phyloP scores from a whole-genome alignment of 257 asterid species.

The Scutellaria galericulata region DNA sequence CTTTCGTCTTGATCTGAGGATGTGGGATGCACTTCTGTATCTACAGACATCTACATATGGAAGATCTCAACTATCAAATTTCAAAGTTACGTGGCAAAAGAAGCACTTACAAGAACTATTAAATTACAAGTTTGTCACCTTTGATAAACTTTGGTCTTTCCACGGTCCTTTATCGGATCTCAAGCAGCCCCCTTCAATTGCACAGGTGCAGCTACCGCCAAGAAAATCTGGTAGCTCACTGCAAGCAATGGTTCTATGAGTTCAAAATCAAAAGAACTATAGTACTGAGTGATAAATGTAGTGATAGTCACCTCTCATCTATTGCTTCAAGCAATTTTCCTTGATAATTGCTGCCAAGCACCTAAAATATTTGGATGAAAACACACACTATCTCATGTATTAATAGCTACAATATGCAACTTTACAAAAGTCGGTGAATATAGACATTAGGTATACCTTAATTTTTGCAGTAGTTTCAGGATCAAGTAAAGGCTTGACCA shows the following conservation, averaged over 20 bases:
- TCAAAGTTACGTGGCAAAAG: background rate
- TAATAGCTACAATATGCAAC: background rate
- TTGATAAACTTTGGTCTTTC: conserved; percentile 45
- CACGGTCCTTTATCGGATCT: conserved; percentile 60
- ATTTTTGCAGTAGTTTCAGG: conserved; percentile 58
- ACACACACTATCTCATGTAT: conserved; percentile 14
- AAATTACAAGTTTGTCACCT: conserved; percentile 32
- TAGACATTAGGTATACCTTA: conserved; percentile 33
- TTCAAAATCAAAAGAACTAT: conserved; percentile 3
- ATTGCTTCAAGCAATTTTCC: conserved; percentile 54
- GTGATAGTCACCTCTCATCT: conserved; percentile 53
- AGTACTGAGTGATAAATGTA: background rate
- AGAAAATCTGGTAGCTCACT: conserved; percentile 61
- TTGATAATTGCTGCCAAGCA: conserved; percentile 51
- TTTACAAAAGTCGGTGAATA: background rate
- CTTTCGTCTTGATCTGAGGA: conserved; percentile 33
- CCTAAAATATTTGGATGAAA: conserved; percentile 34
- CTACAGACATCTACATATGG: conserved; percentile 33
- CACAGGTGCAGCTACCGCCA: conserved; percentile 58
- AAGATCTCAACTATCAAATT: conserved; percentile 26
- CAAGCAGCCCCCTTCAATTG: conserved; percentile 50
- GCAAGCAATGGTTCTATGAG: conserved; percentile 23
- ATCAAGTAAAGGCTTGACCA: conserved; percentile 56
- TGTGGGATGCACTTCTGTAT: conserved; percentile 33
- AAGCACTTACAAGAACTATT: background rate